Evolutionary conservation across 2,329 filamentous ascomycete genomes (phyloP).

Genomic region (Akanthomyces uredinophilus): DNA sequence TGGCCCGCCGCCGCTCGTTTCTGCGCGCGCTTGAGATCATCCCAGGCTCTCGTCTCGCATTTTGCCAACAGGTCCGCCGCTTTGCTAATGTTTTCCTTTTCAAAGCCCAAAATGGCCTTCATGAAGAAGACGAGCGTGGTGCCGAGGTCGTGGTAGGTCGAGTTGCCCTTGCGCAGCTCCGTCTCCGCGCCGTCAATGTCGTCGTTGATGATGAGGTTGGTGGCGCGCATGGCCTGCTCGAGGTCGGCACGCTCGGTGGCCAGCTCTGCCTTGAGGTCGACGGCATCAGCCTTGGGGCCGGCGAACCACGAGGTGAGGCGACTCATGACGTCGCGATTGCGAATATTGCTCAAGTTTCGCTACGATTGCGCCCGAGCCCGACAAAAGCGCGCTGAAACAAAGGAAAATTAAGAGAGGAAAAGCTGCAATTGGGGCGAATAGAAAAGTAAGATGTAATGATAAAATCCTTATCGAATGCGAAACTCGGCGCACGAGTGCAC

Average conservation of each 20-base stretch:
- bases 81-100: constrained; percentile 85
- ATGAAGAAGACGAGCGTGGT: constrained; percentile 79
- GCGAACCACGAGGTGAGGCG: constrained; percentile 48
- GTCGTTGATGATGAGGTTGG: constrained; percentile 76
- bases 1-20: constrained; percentile 44
- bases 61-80: constrained; percentile 66
- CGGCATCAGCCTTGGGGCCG: constrained; percentile 30
- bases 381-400: neutral
- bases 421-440: neutral
- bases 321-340: constrained; percentile 34
- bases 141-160: constrained; percentile 84
- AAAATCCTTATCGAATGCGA: neutral
- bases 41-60: constrained; percentile 71
- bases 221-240: constrained; percentile 57
- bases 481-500: neutral
- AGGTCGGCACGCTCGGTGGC: constrained; percentile 50
- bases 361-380: neutral
- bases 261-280: constrained; percentile 26
- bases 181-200: constrained; percentile 80
- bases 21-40: constrained; percentile 70
- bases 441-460: neutral
- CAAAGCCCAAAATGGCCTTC: constrained; percentile 80
- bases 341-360: neutral
- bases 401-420: neutral
- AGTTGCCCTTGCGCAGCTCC: constrained; percentile 64